Conservation (phyloP, 2,329 filamentous ascomycete species). For the Lasiodiplodia gonubiensis region DNA sequence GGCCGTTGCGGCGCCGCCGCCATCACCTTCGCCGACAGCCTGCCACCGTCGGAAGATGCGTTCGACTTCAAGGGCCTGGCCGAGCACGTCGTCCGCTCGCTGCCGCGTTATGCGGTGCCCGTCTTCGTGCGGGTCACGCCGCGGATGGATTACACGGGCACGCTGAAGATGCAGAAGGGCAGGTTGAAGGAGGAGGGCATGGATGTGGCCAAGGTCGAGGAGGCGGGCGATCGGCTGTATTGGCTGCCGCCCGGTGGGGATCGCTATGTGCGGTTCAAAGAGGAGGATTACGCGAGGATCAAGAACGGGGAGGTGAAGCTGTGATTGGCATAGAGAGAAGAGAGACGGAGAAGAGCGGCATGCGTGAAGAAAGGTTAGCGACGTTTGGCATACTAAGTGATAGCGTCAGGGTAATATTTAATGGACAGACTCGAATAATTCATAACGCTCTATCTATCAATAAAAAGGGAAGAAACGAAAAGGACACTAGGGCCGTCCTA, state of each 20-base stretch:
- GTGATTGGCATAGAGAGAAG: background rate
- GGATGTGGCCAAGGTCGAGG: constrained; percentile 48
- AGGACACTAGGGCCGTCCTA: background rate
- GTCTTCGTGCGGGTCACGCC: constrained; percentile 50
- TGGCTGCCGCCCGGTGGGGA: constrained; percentile 47
- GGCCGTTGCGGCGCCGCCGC: constrained; percentile 63
- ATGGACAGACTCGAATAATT: background rate
- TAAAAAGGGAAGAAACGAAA: background rate
- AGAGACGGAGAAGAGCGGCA: background rate
- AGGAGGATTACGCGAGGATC: constrained; percentile 46
- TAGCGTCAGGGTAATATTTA: background rate
- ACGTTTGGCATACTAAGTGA: background rate
- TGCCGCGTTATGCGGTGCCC: constrained; percentile 56
- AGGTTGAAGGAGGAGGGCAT: constrained; percentile 51
- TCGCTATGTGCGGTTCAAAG: constrained; percentile 47
- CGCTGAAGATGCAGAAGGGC: constrained; percentile 54
- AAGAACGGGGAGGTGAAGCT: constrained; percentile 38
- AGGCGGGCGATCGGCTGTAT: constrained; percentile 44
- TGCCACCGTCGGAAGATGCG: constrained; percentile 36
- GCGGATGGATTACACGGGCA: constrained; percentile 53
- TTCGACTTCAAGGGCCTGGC: constrained; percentile 46
- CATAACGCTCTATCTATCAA: background rate
- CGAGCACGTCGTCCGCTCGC: constrained; percentile 44
- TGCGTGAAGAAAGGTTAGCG: background rate
- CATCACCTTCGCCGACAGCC: constrained; percentile 36